Evolutionary conservation across 768 basidiomycete species (phyloP).

Genomic region (Ramaria rubella): DNA sequence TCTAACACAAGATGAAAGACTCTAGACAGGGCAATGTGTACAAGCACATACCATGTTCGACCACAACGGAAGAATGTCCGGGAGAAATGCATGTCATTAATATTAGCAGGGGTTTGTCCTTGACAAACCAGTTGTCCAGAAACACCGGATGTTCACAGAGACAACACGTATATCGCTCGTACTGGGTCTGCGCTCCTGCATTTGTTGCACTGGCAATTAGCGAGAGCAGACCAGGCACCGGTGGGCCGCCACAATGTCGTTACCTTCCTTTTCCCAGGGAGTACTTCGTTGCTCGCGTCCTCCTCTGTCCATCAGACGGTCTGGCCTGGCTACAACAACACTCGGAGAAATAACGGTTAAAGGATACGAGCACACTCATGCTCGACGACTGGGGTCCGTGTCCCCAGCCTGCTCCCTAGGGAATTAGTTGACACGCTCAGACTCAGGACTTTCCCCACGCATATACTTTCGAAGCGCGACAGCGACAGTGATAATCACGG

Average conservation of each 20-base stretch:
- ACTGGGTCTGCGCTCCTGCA: too few relatives aligned
- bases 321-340: neutral
- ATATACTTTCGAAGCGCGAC: neutral
- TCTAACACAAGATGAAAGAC: too few relatives aligned
- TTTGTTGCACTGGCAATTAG: too few relatives aligned
- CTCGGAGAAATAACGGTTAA: neutral
- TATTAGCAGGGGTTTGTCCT: too few relatives aligned
- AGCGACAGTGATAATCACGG: neutral
- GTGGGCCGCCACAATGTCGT: neutral
- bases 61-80: too few relatives aligned
- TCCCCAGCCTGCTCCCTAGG: neutral
- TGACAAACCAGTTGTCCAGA: too few relatives aligned
- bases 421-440: neutral
- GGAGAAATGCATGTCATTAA: too few relatives aligned
- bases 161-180: too few relatives aligned
- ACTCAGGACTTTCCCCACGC: neutral
- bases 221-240: neutral
- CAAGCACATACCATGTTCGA: too few relatives aligned
- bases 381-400: neutral
- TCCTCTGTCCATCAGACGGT: neutral
- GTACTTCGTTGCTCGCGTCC: neutral
- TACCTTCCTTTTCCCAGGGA: neutral
- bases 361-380: neutral
- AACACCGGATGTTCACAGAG: too few relatives aligned
- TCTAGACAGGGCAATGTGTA: too few relatives aligned